These are phyloP conservation scores for Aspergillus fumigatus DNA, from an alignment of 2,329 filamentous ascomycete genomes.

Conservation along the genomic window DNA sequence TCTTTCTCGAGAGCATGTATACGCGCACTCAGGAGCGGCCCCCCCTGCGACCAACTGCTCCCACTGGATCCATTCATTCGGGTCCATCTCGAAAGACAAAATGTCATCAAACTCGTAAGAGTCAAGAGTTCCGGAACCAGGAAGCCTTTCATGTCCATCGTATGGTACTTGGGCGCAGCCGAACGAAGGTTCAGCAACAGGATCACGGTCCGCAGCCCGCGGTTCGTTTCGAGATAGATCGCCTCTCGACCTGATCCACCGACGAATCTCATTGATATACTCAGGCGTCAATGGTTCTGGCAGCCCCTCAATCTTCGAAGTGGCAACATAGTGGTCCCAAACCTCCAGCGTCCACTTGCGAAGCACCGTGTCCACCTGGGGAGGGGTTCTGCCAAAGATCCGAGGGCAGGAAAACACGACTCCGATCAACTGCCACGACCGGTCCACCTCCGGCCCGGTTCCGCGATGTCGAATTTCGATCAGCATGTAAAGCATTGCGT, in stretches of 20 bases:
- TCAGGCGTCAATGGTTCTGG: background rate
- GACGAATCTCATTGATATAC: too few relatives aligned
- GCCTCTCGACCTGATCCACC: too few relatives aligned
- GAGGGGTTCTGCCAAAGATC: conserved; percentile 2
- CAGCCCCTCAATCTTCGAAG: conserved; percentile 16
- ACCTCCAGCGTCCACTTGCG: conserved; percentile 25
- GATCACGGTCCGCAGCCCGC: too few relatives aligned
- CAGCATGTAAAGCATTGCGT: conserved; percentile 28
- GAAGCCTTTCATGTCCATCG: too few relatives aligned
- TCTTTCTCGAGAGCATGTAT: too few relatives aligned
- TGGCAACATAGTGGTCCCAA: conserved; percentile 21
- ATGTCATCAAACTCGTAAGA: conserved; percentile 1
- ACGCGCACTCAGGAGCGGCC: too few relatives aligned
- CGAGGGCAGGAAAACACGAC: too few relatives aligned
- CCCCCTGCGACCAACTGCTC: conserved; percentile 16
- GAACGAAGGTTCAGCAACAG: too few relatives aligned
- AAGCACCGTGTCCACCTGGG: conserved; percentile 22
- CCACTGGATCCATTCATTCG: conserved; percentile 27
- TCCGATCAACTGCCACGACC: conserved; percentile 12
- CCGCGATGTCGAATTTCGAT: conserved; percentile 24
- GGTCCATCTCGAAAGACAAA: conserved; percentile 23
- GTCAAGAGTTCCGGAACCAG: background rate
- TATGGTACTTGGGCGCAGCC: too few relatives aligned
- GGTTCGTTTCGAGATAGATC: too few relatives aligned
- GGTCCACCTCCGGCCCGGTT: conserved; percentile 24